phyloP scores from a whole-genome alignment of 2,329 filamentous ascomycete species.

The Emmonsia crescens region DNA sequence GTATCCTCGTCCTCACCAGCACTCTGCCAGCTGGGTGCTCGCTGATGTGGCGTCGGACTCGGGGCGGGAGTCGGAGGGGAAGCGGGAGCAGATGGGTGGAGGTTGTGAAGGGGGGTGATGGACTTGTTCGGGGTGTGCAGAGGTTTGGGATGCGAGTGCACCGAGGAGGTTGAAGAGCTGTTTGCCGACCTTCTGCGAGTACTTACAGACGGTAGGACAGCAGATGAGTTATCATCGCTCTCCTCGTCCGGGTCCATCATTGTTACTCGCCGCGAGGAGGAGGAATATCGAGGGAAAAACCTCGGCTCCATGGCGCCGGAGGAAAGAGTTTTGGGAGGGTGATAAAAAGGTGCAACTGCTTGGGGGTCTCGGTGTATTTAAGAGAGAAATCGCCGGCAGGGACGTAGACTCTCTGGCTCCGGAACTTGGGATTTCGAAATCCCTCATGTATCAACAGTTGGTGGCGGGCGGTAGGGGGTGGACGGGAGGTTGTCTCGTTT shows the following conservation, averaged over 20 bases:
- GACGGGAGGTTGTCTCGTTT: neutral
- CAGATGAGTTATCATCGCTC: neutral
- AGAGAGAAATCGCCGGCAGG: neutral
- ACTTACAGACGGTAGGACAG: neutral
- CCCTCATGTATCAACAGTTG: neutral
- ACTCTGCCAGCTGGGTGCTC: slow-evolving; percentile 41
- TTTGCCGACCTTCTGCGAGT: slow-evolving; percentile 21
- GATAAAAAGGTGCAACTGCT: neutral
- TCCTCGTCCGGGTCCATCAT: slow-evolving; percentile 1
- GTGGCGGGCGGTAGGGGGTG: neutral
- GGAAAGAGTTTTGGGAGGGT: neutral
- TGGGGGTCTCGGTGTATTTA: neutral
- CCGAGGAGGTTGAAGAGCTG: slow-evolving; percentile 19
- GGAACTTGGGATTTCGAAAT: neutral
- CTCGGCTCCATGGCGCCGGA: slow-evolving; percentile 1
- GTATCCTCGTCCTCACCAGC: slow-evolving; percentile 62
- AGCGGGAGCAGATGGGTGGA: slow-evolving; percentile 54
- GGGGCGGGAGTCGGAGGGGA: slow-evolving; percentile 58
- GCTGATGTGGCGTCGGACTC: slow-evolving; percentile 52
- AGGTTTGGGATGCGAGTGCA: slow-evolving; percentile 22
- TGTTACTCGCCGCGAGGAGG: slow-evolving; percentile 2
- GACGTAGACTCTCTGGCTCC: neutral
- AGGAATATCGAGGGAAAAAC: neutral
- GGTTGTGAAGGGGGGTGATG: slow-evolving; percentile 37
- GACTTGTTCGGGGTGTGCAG: slow-evolving; percentile 44